Evolutionary conservation across 805 yeast species (phyloP).

Genomic region (Ogataea haglerorum): DNA sequence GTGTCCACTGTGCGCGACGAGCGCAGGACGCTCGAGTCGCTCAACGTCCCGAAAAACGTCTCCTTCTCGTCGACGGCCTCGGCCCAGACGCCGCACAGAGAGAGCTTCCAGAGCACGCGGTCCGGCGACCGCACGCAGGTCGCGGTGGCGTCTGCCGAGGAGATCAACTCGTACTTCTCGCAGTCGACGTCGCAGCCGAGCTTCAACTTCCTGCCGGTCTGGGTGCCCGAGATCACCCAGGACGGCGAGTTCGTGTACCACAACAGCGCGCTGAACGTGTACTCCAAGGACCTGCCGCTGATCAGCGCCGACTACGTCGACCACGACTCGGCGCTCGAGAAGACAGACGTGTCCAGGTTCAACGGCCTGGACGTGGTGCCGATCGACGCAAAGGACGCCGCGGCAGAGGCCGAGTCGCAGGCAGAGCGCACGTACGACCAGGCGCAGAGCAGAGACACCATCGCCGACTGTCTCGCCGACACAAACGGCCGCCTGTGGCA

Average conservation of each 20-base stretch:
- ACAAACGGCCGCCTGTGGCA: conserved; percentile 20
- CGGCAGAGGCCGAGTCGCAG: conserved; percentile 3
- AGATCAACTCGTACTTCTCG: conserved; percentile 26
- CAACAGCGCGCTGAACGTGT: conserved; percentile 57
- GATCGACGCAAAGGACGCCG: conserved; percentile 12
- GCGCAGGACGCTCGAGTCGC: conserved; percentile 5
- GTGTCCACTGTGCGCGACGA: conserved; percentile 16
- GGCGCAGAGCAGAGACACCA: conserved; percentile 8
- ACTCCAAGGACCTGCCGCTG: conserved; percentile 57
- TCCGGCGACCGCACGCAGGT: conserved; percentile 7
- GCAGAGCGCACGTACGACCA: conserved; percentile 5
- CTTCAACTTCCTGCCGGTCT: conserved; percentile 40
- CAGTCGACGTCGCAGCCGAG: conserved; percentile 23
- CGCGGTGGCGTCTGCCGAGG: conserved; percentile 25
- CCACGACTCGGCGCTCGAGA: conserved; percentile 31
- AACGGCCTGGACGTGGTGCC: conserved; percentile 25
- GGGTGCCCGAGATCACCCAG: conserved; percentile 61
- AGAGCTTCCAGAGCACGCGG: neutral
- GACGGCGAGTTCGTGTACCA: conserved; percentile 56
- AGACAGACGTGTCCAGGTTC: conserved; percentile 23
- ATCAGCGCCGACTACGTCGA: conserved; percentile 37
- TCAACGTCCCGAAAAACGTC: conserved; percentile 3
- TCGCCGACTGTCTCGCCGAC: conserved; percentile 8
- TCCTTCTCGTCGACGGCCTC: conserved; percentile 15
- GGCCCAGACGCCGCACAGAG: conserved; percentile 10